Evolutionary conservation across 1,139 yeast genomes (phyloP), one percentile per base, ranked within the genome.

Genomic region (Geotrichum europaeum): DNA sequence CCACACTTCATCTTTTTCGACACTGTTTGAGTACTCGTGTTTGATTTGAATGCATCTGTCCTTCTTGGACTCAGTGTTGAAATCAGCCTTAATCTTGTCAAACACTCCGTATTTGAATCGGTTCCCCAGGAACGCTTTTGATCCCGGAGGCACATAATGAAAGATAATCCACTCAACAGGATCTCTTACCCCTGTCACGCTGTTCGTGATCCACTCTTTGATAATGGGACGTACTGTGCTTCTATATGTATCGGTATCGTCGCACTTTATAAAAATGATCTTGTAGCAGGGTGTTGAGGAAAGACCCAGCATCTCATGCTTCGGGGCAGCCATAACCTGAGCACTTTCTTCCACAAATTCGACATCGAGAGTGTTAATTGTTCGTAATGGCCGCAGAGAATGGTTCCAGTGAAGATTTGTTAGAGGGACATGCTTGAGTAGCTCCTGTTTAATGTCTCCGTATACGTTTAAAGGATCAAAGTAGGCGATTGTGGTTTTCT

Each of bases 391-490:
- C 13, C 84, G 77, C 18, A 80, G 73, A 43, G 80, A 74, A 54
- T 83, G 78, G 67, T 84, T 85, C 96, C 97, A 90, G 71, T 90
- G 96, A 43, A 94, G 76, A 63, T 88, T 88, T 4, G 85, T 82
- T 49, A 92, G 76, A 2, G 90, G 92, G 3, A 89, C 77, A 61
- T 81, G 80, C 15, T 79, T 65, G 50, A 76, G 75, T 28, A 92
- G 73, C 47, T 82, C 85, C 3, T 76, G 73, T 64, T 79, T 72
- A n/a, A 91, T 73, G 55, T 76, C 74, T 1, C 83, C 81, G 68
- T 81, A 87, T 0, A 87, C 82, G 51, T 83, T 82, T 70, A 89
- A 88, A 0, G 98, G 98, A 71, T 94, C 98, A 72, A 88, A 90
- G 72, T 85, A 91, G 10, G 95, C 91, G 30, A 87, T 75, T 54